Evolutionary conservation across 148 eudicot species (phyloP).

Genomic region (Silene conica): DNA sequence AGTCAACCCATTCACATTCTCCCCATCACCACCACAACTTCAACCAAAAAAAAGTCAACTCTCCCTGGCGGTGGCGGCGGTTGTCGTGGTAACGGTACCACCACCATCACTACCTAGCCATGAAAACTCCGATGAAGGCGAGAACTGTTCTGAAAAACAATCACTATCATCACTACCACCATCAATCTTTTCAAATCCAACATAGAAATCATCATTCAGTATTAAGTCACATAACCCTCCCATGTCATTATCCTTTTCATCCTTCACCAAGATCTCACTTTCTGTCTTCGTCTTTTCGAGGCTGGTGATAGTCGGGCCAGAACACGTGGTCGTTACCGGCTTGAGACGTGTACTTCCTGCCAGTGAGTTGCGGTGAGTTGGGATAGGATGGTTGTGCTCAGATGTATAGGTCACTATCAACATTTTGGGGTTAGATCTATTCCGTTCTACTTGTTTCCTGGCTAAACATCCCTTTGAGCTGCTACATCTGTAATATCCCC

Average conservation of each 20-base stretch:
- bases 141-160: slow-evolving; percentile 33
- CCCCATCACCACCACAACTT: not conserved
- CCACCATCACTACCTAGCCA: slow-evolving; percentile 29
- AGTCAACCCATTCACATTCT: slow-evolving; percentile 16
- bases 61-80: slow-evolving; percentile 54
- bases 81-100: slow-evolving; percentile 27
- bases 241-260: slow-evolving; percentile 38
- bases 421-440: slow-evolving; percentile 73
- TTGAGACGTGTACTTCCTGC: slow-evolving; percentile 82
- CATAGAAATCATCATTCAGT: slow-evolving; percentile 64
- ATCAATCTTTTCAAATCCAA: slow-evolving; percentile 62
- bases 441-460: slow-evolving; percentile 81
- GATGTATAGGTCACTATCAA: slow-evolving; percentile 84
- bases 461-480: slow-evolving; percentile 73
- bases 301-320: slow-evolving; percentile 26
- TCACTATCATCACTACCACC: slow-evolving; percentile 40
- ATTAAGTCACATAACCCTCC: slow-evolving; percentile 40
- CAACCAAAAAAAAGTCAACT: slow-evolving; percentile 28
- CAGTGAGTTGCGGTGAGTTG: slow-evolving; percentile 77
- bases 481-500: slow-evolving; percentile 86
- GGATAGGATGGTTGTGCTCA: slow-evolving; percentile 85
- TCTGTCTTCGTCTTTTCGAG: slow-evolving; percentile 33
- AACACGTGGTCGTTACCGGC: slow-evolving; percentile 24
- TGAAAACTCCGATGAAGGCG: slow-evolving; percentile 29
- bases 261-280: slow-evolving; percentile 29